Evolutionary conservation across 495 filamentous ascomycete genomes (phyloP), one percentile per base, ranked within the genome.

Genomic region (Penicillium egyptiacum): DNA sequence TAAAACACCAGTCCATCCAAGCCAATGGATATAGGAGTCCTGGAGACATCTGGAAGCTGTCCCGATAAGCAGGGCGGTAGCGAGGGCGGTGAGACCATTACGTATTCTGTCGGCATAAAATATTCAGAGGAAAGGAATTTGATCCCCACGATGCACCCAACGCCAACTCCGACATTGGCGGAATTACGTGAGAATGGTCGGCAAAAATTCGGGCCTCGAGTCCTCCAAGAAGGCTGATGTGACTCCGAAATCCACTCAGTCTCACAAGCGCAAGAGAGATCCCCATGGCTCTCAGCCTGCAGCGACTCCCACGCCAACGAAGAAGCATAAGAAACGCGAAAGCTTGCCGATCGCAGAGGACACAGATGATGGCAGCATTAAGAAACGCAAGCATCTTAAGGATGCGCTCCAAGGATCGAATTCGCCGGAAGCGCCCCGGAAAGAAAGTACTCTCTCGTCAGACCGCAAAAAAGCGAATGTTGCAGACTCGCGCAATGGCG

Each of bases 231-330:
- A 58, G 11, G 49, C 56, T 33, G 42, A 62, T 28, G 49, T 54
- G 25, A 65, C 63, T 6, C 62, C 67, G 5, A 63, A 62, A 30
- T 61, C 52, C 2, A 57, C 66, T 50, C 70, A 69, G 52, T 61
- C 68, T 11, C 66, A 73, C 39, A 78, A 76, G 57, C 65, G 73
- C 42, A 78, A 78, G 68, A 66, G 73, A 64, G 72, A 71, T 20
- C 35, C 57, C 31, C 70, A 75, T 63, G 61, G 37, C 53, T 28
- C 66, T 53, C 62, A 59, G 58, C 19, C 58, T 59, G 55, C 64
- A 25, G 59, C 65, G 44, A 75, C 70, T 20, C 63, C 75, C 35
- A 72, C 70, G 0, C 68, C 70, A 31, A 65, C 70, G 23, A 76
- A 75, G 59, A 75, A 76, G 52, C 59, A 68, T 23, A 78, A 71